These are phyloP conservation scores for Trichosanthes cucumerina DNA, from an alignment of 306 rosid genomes.

Conservation along the genomic window DNA sequence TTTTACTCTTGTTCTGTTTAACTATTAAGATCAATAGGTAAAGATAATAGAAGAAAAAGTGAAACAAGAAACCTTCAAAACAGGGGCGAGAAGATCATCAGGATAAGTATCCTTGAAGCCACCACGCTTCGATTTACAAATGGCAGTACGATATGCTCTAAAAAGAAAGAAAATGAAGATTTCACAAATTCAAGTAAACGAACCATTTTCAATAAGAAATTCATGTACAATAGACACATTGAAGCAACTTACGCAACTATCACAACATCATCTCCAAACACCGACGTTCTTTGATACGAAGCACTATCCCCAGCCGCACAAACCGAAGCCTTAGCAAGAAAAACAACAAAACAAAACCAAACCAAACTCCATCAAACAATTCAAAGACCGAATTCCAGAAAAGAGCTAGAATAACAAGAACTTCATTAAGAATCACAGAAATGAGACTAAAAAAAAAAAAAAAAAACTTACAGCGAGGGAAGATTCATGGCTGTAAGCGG, in stretches of 20 bases:
- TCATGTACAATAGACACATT: neutral
- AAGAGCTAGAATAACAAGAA: neutral
- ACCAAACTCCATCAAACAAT: neutral
- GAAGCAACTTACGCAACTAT: slow-evolving; percentile 72
- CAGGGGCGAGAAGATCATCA: slow-evolving; percentile 95
- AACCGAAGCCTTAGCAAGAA: slow-evolving; percentile 43
- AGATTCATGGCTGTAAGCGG: slow-evolving; percentile 9
- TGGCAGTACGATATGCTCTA: slow-evolving; percentile 74
- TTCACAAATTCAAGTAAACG: neutral
- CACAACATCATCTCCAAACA: slow-evolving; percentile 80
- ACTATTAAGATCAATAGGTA: neutral
- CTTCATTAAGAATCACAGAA: neutral
- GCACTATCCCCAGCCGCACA: slow-evolving; percentile 90
- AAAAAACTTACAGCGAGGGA: slow-evolving; percentile 11
- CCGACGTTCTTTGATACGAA: slow-evolving; percentile 56
- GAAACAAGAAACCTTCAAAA: slow-evolving; percentile 55
- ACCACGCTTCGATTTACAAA: slow-evolving; percentile 83
- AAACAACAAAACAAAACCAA: neutral
- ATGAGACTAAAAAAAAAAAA: neutral
- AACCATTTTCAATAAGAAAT: neutral
- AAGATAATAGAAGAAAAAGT: neutral
- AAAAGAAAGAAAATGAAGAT: neutral
- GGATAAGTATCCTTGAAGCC: slow-evolving; percentile 82
- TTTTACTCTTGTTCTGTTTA: neutral
- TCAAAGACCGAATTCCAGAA: neutral